These are phyloP conservation scores for Diospyros lotus DNA, from an alignment of 148 eudicot genomes.

Conservation along the genomic window DNA sequence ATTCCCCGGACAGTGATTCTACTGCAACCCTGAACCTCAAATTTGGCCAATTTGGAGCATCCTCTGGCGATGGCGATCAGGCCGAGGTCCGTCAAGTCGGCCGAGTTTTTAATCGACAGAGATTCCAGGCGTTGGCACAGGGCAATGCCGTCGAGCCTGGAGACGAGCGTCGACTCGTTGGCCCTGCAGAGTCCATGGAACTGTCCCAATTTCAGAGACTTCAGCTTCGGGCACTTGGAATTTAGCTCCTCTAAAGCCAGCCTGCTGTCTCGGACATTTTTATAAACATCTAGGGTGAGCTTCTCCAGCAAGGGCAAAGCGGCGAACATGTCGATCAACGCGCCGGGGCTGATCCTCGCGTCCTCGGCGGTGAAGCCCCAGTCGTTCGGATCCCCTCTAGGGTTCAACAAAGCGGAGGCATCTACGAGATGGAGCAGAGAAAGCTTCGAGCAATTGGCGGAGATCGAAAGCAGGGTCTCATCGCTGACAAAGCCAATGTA, in stretches of 20 bases:
- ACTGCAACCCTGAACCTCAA: constrained; percentile 72
- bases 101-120: constrained; percentile 67
- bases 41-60: constrained; percentile 59
- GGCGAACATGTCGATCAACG: constrained; percentile 51
- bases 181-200: constrained; percentile 82
- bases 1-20: constrained; percentile 72
- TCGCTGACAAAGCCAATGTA: constrained; percentile 74
- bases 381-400: constrained; percentile 27
- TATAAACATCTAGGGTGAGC: constrained; percentile 63
- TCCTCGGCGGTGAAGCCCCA: constrained; percentile 51
- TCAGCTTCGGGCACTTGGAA: constrained; percentile 60
- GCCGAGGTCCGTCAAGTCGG: constrained; percentile 72
- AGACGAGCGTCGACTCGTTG: constrained; percentile 54
- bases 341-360: constrained; percentile 37
- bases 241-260: constrained; percentile 56
- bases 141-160: constrained; percentile 79
- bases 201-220: constrained; percentile 54
- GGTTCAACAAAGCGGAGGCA: constrained; percentile 31
- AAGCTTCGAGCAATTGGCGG: constrained; percentile 50
- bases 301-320: constrained; percentile 67
- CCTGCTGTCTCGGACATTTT: constrained; percentile 68
- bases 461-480: constrained; percentile 39
- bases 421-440: constrained; percentile 64
- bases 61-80: constrained; percentile 85
- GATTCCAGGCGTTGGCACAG: constrained; percentile 63